Conservation (phyloP, 2,329 filamentous ascomycete genomes). For the Neospermospora avenae region DNA sequence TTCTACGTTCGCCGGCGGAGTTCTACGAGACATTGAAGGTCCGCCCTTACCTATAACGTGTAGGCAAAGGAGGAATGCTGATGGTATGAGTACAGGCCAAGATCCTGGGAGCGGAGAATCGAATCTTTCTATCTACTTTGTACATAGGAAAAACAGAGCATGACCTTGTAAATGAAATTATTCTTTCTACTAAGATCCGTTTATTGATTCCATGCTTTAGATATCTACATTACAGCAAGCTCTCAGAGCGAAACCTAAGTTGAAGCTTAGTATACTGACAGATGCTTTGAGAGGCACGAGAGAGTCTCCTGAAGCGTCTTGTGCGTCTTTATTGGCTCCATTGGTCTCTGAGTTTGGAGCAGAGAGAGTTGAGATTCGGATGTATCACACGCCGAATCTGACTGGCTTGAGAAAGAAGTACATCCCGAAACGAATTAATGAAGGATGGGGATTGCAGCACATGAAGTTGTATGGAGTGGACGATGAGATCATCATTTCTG, state of each 20-base stretch:
- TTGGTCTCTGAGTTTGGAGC: constrained; percentile 81
- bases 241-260: constrained; percentile 67
- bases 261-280: constrained; percentile 85
- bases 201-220: constrained; percentile 37
- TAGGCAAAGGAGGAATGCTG: constrained; percentile 22
- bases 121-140: constrained; percentile 91
- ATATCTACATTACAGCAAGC: constrained; percentile 75
- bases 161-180: constrained; percentile 62
- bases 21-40: constrained; percentile 94
- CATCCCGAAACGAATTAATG: constrained; percentile 87
- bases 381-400: constrained; percentile 97
- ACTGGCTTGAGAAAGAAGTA: constrained; percentile 80
- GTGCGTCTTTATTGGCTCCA: constrained; percentile 81
- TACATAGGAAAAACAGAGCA: constrained; percentile 94
- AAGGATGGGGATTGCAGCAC: constrained; percentile 96
- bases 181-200: constrained; percentile 6
- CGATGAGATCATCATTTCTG: constrained; percentile 91
- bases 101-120: constrained; percentile 72
- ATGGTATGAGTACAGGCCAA: constrained; percentile 55
- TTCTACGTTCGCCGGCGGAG: constrained; percentile 76
- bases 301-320: constrained; percentile 81
- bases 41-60: constrained; percentile 23
- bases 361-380: constrained; percentile 83
- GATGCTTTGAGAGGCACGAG: constrained; percentile 89
- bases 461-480: constrained; percentile 99